Conservation (phyloP, 139 green algal genomes). For the Spirogloea muscicola region DNA sequence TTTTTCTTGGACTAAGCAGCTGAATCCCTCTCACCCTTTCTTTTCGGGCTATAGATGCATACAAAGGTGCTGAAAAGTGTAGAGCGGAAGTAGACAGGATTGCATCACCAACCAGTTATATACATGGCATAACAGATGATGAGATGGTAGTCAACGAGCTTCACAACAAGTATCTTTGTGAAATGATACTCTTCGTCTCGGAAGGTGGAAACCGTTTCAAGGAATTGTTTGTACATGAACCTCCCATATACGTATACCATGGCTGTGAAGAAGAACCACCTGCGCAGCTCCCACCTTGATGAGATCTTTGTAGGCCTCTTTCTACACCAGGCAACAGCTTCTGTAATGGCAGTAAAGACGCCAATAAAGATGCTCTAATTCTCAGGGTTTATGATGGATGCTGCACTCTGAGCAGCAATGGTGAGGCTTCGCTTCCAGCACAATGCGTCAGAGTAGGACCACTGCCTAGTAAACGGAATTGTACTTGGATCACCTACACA, state of each 20-base stretch:
- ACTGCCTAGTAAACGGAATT: no score
- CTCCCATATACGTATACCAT: slow-evolving; percentile 88
- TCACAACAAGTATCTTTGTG: slow-evolving; percentile 57
- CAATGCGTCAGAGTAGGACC: no score
- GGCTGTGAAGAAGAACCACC: slow-evolving; percentile 88
- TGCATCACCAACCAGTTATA: slow-evolving; percentile 64
- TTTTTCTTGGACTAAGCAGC: neutral
- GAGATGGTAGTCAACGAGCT: slow-evolving; percentile 68
- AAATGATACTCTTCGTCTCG: no score
- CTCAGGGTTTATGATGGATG: no score
- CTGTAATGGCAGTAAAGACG: no score
- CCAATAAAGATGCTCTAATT: no score
- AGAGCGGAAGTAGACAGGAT: no score
- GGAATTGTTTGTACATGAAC: slow-evolving; percentile 81
- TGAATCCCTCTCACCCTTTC: slow-evolving; percentile 10
- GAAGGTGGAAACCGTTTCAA: slow-evolving; percentile 55
- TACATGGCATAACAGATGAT: slow-evolving; percentile 78
- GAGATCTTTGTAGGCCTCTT: no score
- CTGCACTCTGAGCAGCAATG: neutral
- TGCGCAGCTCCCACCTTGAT: slow-evolving; percentile 50
- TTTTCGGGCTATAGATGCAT: slow-evolving; percentile 1
- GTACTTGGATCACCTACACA: no score
- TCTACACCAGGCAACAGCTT: no score
- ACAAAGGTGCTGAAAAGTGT: neutral
- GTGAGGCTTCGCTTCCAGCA: neutral